Evolutionary conservation across 106 monocot genomes (phyloP).

Genomic region (Phalaenopsis aphrodite): DNA sequence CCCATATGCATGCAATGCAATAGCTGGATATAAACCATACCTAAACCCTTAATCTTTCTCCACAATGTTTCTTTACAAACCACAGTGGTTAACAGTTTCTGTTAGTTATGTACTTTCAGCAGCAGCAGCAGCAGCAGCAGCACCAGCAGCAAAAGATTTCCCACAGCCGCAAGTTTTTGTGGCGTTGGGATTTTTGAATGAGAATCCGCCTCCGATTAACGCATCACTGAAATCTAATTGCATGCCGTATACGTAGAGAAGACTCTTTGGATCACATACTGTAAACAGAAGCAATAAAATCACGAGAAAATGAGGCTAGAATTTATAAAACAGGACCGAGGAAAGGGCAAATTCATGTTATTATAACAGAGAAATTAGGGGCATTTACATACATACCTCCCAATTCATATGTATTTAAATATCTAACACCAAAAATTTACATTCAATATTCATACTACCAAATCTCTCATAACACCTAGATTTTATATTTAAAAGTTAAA

Average conservation of each 20-base stretch:
- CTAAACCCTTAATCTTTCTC: neutral
- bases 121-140: conserved; percentile 38
- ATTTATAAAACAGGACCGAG: too few relatives aligned
- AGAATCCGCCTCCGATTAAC: conserved; percentile 91
- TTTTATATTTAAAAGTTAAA: too few relatives aligned
- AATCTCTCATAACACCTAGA: too few relatives aligned
- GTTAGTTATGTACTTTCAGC: conserved; percentile 15
- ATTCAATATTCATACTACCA: too few relatives aligned
- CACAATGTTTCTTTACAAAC: neutral
- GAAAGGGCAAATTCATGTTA: too few relatives aligned
- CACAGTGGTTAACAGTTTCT: neutral
- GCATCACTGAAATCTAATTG: conserved; percentile 92
- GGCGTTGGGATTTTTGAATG: conserved; percentile 95
- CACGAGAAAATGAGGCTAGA: neutral
- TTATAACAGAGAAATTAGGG: too few relatives aligned
- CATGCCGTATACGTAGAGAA: conserved; percentile 90
- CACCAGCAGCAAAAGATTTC: conserved; percentile 72
- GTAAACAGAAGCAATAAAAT: conserved; percentile 10
- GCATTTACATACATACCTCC: too few relatives aligned
- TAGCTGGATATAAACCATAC: neutral
- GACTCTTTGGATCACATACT: conserved; percentile 98
- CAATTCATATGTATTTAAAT: too few relatives aligned
- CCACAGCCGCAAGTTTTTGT: conserved; percentile 94
- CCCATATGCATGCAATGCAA: neutral
- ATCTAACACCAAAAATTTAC: too few relatives aligned